Conservation (phyloP, 768 basidiomycete genomes). For the Mycena vitilis region DNA sequence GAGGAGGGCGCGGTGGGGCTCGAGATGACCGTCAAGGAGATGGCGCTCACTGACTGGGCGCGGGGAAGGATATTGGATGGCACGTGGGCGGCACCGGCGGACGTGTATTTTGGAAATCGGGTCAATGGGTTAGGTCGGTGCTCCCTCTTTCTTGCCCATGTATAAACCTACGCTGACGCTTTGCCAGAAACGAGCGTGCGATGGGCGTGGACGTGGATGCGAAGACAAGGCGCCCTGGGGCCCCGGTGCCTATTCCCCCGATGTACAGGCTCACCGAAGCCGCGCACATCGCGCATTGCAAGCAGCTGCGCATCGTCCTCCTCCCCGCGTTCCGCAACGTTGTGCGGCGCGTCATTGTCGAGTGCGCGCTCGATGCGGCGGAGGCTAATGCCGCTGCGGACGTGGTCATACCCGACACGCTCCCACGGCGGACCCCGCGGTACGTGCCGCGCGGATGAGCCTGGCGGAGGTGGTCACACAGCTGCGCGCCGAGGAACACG, state of each 20-base stretch:
- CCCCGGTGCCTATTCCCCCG: constrained; percentile 63
- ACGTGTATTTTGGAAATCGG: constrained; percentile 67
- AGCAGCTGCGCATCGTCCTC: constrained; percentile 69
- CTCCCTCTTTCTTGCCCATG: constrained; percentile 38
- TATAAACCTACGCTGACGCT: constrained; percentile 1
- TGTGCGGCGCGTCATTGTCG: constrained; percentile 73
- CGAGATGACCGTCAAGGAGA: constrained; percentile 50
- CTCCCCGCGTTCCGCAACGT: constrained; percentile 77
- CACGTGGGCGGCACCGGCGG: constrained; percentile 80
- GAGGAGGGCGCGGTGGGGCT: constrained; percentile 52
- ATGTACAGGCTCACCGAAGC: constrained; percentile 57
- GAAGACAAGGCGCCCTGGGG: constrained; percentile 46
- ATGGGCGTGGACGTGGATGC: not conserved
- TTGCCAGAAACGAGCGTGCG: constrained; percentile 28
- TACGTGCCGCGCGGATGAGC: constrained; percentile 65
- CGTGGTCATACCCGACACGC: constrained; percentile 6
- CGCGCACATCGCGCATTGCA: constrained; percentile 67
- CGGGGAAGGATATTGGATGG: constrained; percentile 79
- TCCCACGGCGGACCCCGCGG: constrained; percentile 56
- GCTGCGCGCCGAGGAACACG: constrained; percentile 68
- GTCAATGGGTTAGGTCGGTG: constrained; percentile 41
- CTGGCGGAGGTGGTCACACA: constrained; percentile 70
- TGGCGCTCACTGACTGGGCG: constrained; percentile 81
- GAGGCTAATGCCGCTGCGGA: constrained; percentile 34
- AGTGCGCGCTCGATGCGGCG: constrained; percentile 59